Percentiles rank a stretch among this genome's conserved stretches.
phyloP scores from a whole-genome alignment of 2,329 filamentous ascomycete genomes.

The Phoma sp. region DNA sequence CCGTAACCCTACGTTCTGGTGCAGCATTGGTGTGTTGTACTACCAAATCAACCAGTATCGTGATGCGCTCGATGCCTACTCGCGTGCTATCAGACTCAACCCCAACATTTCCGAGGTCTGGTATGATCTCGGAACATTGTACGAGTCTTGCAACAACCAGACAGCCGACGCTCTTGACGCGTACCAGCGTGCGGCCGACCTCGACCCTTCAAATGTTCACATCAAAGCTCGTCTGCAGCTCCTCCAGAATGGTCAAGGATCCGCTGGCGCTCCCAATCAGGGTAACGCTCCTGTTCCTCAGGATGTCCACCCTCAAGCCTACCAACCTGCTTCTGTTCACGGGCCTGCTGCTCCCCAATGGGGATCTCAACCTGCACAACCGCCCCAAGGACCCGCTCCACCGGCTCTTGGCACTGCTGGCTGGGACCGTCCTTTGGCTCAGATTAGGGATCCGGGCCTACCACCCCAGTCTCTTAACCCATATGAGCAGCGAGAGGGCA shows the following conservation, averaged over 20 bases:
- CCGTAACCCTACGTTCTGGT: constrained; percentile 98
- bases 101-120: constrained; percentile 99
- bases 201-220: constrained; percentile 91
- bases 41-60: constrained; percentile 99
- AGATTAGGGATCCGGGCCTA: constrained; percentile 69
- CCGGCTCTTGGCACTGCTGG: constrained; percentile 60
- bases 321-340: constrained; percentile 81
- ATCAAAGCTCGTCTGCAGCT: constrained; percentile 95
- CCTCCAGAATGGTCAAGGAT: constrained; percentile 77
- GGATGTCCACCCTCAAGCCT: constrained; percentile 94
- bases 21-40: constrained; percentile 97
- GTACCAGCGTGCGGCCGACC: constrained; percentile 90
- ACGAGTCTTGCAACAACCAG: constrained; percentile 99
- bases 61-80: constrained; percentile 96
- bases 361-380: constrained; percentile 74
- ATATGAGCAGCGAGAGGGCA: constrained; percentile 78
- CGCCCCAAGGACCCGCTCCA: constrained; percentile 69
- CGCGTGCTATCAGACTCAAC: constrained; percentile 92
- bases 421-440: constrained; percentile 71
- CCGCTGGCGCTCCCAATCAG: constrained; percentile 72
- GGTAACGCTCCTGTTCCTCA: constrained; percentile 85
- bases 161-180: constrained; percentile 95
- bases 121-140: constrained; percentile 97
- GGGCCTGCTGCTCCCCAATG: constrained; percentile 88
- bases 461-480: constrained; percentile 79